These are phyloP conservation scores for Ochetophila trinervis DNA, from an alignment of 306 rosid genomes.

Conservation along the genomic window DNA sequence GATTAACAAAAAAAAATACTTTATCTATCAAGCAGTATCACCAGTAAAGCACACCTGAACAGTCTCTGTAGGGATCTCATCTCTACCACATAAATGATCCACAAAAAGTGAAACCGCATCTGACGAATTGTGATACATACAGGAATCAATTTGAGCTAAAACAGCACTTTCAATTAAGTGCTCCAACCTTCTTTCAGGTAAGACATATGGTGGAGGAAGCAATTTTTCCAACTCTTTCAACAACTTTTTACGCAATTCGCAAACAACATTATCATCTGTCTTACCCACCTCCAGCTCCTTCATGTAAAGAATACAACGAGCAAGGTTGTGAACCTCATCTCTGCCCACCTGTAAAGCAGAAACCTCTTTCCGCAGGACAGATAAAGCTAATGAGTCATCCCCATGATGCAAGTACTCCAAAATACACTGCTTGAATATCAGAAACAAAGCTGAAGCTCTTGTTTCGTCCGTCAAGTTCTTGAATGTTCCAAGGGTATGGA, in stretches of 20 bases:
- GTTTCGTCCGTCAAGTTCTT: slow-evolving; percentile 51
- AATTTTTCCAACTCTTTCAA: slow-evolving; percentile 58
- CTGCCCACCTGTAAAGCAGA: slow-evolving; percentile 47
- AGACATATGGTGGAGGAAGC: slow-evolving; percentile 58
- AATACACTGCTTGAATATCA: slow-evolving; percentile 56
- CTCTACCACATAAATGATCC: slow-evolving; percentile 71
- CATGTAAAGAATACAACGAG: slow-evolving; percentile 37
- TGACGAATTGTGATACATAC: slow-evolving; percentile 60
- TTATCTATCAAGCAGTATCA: slow-evolving; percentile 1
- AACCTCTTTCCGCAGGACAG: slow-evolving; percentile 56
- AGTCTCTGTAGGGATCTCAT: slow-evolving; percentile 68
- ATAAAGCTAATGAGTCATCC: slow-evolving; percentile 58
- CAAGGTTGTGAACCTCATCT: slow-evolving; percentile 56
- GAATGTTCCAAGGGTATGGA: slow-evolving; percentile 40
- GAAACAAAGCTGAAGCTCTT: slow-evolving; percentile 61
- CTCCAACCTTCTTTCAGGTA: slow-evolving; percentile 70
- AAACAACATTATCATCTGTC: slow-evolving; percentile 26
- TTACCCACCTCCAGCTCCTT: slow-evolving; percentile 43
- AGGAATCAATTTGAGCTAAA: slow-evolving; percentile 59
- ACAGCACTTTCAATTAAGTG: slow-evolving; percentile 68
- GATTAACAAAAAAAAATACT: background rate
- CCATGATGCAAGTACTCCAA: slow-evolving; percentile 59
- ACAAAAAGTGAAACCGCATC: slow-evolving; percentile 60
- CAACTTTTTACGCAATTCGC: slow-evolving; percentile 44
- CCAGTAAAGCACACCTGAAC: slow-evolving; percentile 58